Conservation (phyloP, 805 yeast species). For the Lipomyces anomalus region DNA sequence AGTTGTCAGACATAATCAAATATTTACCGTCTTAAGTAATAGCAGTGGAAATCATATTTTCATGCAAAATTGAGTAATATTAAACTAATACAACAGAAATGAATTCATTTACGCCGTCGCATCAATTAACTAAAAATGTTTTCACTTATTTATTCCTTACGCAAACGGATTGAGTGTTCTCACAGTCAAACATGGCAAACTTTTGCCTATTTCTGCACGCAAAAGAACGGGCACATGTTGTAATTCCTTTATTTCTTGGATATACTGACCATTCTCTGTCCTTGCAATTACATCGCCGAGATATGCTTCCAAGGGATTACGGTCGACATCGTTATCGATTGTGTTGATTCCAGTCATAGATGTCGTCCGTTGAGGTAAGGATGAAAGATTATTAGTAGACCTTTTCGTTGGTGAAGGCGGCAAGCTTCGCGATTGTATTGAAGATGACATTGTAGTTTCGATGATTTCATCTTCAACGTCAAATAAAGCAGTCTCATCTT, state of each 20-base stretch:
- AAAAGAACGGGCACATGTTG: constrained; percentile 76
- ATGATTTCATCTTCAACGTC: constrained; percentile 1
- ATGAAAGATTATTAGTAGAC: constrained; percentile 12
- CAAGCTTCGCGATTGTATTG: constrained; percentile 28
- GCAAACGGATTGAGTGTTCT: constrained; percentile 82
- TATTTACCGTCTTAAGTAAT: too few species aligned
- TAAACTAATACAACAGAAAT: too few species aligned
- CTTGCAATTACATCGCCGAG: constrained; percentile 52
- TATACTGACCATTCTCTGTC: constrained; percentile 42
- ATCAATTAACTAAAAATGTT: too few species aligned
- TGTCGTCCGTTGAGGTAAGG: constrained; percentile 26
- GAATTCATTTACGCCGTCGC: too few species aligned
- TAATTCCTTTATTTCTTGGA: constrained; percentile 79
- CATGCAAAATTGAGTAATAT: too few species aligned
- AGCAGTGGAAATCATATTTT: too few species aligned
- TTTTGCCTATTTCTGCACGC: constrained; percentile 91
- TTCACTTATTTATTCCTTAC: too few species aligned
- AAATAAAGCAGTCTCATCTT: constrained; percentile 9
- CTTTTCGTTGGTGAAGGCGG: constrained; percentile 31
- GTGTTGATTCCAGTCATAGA: constrained; percentile 26
- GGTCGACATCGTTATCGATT: constrained; percentile 19
- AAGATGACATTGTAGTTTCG: not conserved
- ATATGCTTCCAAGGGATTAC: constrained; percentile 50
- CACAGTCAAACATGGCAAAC: constrained; percentile 89
- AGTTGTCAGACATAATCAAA: too few species aligned